Conservation (phyloP, 371 early-diverging fungal species). For the Rhizopus sp. region DNA sequence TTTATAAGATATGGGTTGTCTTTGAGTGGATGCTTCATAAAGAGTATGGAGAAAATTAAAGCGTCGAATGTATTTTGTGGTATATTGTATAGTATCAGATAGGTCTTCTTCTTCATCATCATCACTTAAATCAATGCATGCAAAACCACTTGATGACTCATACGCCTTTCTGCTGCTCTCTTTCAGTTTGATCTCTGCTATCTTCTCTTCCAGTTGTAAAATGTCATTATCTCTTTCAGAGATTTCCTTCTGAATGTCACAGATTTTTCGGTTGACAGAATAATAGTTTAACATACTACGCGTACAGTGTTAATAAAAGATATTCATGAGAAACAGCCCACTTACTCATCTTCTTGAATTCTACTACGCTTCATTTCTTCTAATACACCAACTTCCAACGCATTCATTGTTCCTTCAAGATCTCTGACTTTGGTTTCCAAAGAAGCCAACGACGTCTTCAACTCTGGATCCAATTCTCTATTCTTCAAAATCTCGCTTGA, state of each 20-base stretch:
- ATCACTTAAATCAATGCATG: slow-evolving; percentile 19
- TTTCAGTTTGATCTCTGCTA: slow-evolving; percentile 16
- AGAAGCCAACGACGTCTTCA: slow-evolving; percentile 1
- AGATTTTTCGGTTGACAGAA: slow-evolving; percentile 27
- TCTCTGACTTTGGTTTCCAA: slow-evolving; percentile 4
- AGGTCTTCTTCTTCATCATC: slow-evolving; percentile 15
- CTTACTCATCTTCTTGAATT: slow-evolving; percentile 19
- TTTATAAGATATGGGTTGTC: slow-evolving; percentile 8
- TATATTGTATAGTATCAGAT: slow-evolving; percentile 9
- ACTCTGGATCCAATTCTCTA: slow-evolving; percentile 16
- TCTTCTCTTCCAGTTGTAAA: slow-evolving; percentile 20
- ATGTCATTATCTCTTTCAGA: slow-evolving; percentile 17
- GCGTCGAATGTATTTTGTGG: slow-evolving; percentile 22
- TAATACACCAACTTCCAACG: slow-evolving; percentile 18
- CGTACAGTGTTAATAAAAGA: neutral
- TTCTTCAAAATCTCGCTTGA: slow-evolving; percentile 13
- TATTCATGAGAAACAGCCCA: too few relatives aligned
- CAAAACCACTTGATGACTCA: slow-evolving; percentile 7
- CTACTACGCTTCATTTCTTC: slow-evolving; percentile 16
- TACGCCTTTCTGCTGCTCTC: slow-evolving; percentile 8
- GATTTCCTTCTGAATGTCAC: slow-evolving; percentile 35
- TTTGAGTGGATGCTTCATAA: slow-evolving; percentile 13
- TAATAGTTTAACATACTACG: slow-evolving; percentile 11
- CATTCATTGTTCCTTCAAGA: neutral
- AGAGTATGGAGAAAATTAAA: slow-evolving; percentile 20